Evolutionary conservation across 306 rosid species (phyloP).

Genomic region (Lathyrus aphaca): DNA sequence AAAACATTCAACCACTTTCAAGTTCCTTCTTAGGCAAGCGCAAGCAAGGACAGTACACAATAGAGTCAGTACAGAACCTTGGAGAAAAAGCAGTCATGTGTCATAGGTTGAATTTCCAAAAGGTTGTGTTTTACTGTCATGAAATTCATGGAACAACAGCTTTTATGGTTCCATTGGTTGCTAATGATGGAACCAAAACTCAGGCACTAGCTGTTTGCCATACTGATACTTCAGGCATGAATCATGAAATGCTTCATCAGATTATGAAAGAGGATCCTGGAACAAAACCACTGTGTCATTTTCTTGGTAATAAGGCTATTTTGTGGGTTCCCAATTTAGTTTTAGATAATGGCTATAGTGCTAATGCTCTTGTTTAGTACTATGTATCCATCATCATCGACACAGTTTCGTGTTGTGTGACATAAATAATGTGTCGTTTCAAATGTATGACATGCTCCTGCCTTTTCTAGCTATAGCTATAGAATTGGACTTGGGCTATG

Average conservation of each 20-base stretch:
- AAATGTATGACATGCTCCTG: no score
- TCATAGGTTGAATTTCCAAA: slow-evolving; percentile 38
- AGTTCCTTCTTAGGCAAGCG: slow-evolving; percentile 43
- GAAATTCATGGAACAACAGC: slow-evolving; percentile 28
- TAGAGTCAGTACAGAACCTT: slow-evolving; percentile 43
- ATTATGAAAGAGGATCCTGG: background rate
- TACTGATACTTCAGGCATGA: background rate
- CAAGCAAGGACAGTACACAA: slow-evolving; percentile 40
- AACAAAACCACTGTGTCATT: slow-evolving; percentile 16
- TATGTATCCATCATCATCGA: background rate
- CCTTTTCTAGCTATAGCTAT: no score
- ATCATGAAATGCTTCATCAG: background rate
- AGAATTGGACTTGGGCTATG: no score
- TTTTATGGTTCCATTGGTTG: slow-evolving; percentile 47
- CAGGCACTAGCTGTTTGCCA: slow-evolving; percentile 65
- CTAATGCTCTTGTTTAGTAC: background rate
- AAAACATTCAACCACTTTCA: slow-evolving; percentile 43
- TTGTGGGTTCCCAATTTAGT: slow-evolving; percentile 12
- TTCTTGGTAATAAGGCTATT: slow-evolving; percentile 23
- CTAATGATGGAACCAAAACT: slow-evolving; percentile 53
- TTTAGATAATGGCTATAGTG: background rate
- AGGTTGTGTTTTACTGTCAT: slow-evolving; percentile 65
- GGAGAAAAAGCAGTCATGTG: slow-evolving; percentile 43
- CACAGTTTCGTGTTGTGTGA: background rate
- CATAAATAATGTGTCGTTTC: background rate